phyloP scores from a whole-genome alignment of 2,329 filamentous ascomycete genomes.

The Elsinoe australis region DNA sequence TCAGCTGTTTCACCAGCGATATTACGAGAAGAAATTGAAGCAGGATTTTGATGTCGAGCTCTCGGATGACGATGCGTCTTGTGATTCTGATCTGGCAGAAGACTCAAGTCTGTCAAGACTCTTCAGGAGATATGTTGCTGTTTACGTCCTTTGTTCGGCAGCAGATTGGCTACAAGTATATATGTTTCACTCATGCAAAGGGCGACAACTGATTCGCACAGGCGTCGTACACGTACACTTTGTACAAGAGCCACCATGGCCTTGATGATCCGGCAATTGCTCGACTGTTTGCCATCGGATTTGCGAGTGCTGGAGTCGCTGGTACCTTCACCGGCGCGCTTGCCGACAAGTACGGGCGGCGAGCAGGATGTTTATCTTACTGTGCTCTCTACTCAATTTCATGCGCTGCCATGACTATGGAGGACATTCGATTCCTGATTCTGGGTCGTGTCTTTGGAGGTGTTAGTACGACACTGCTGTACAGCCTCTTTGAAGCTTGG shows the following conservation, averaged over 20 bases:
- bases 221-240: slow-evolving; percentile 45
- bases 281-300: slow-evolving; percentile 41
- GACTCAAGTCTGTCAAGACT: neutral
- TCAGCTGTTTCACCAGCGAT: slow-evolving; percentile 20
- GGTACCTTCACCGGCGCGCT: slow-evolving; percentile 43
- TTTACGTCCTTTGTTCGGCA: slow-evolving; percentile 38
- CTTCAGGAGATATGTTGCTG: slow-evolving; percentile 25
- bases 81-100: neutral
- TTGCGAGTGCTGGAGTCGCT: slow-evolving; percentile 43
- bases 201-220: neutral
- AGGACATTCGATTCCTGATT: slow-evolving; percentile 42
- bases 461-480: slow-evolving; percentile 49
- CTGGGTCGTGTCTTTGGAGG: slow-evolving; percentile 49
- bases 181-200: slow-evolving; percentile 13
- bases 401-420: slow-evolving; percentile 44
- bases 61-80: slow-evolving; percentile 21
- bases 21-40: neutral
- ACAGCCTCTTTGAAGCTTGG: slow-evolving; percentile 55
- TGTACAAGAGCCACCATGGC: slow-evolving; percentile 46
- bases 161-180: slow-evolving; percentile 43
- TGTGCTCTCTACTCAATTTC: slow-evolving; percentile 48
- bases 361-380: slow-evolving; percentile 47
- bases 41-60: slow-evolving; percentile 16
- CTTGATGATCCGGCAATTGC: slow-evolving; percentile 40
- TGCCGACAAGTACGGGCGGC: slow-evolving; percentile 47